Conservation (phyloP, 2,329 filamentous ascomycete genomes). For the Ophiostoma quercus region DNA sequence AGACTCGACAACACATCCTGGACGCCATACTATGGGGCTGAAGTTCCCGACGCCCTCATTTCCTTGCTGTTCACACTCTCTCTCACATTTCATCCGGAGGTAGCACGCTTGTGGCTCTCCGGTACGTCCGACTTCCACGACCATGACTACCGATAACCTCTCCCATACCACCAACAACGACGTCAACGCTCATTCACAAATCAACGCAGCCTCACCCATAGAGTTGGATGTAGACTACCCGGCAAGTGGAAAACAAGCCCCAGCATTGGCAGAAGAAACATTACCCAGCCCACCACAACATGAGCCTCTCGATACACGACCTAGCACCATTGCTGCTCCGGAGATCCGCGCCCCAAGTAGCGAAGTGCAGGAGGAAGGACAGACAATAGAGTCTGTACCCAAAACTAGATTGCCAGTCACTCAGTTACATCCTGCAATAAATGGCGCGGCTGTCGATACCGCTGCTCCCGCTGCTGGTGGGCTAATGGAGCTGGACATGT, state of each 20-base stretch:
- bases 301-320: not conserved
- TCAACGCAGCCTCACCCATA: not conserved
- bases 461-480: not conserved
- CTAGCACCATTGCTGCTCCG: not conserved
- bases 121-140: not conserved
- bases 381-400: not conserved
- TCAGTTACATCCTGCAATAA: not conserved
- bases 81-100: not conserved
- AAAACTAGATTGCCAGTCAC: not conserved
- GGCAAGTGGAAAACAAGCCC: not conserved
- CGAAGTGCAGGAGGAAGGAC: not conserved
- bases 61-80: not conserved
- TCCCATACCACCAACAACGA: not conserved
- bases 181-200: not conserved
- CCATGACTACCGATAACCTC: not conserved
- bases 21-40: not conserved
- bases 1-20: not conserved
- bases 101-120: conserved; percentile 1
- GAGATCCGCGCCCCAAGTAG: not conserved
- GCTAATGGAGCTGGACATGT: not conserved
- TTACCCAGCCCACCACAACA: conserved; percentile 7
- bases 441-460: not conserved
- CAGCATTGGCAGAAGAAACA: not conserved
- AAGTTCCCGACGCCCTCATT: not conserved
- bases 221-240: not conserved